A percentile compares a stretch with the other conserved stretches of the same genome.
These are phyloP conservation scores for Celoporthe dispersa DNA, from an alignment of 2,329 filamentous ascomycete species.

Conservation along the genomic window DNA sequence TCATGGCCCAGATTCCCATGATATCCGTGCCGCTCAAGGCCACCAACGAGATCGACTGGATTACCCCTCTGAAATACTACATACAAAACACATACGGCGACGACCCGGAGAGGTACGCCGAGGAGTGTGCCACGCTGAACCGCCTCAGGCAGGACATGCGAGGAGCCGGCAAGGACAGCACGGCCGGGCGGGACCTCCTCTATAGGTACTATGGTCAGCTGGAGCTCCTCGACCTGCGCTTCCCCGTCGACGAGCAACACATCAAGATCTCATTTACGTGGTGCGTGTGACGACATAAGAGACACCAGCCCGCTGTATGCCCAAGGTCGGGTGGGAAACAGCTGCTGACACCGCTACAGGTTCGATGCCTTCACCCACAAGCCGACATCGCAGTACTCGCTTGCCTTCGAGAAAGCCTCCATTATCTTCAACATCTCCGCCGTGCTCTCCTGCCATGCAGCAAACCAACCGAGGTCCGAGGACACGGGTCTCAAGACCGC, in stretches of 20 bases:
- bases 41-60: constrained; percentile 99
- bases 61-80: constrained; percentile 87
- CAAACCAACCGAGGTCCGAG: constrained; percentile 87
- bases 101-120: constrained; percentile 91
- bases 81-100: constrained; percentile 94
- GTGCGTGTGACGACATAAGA: constrained; percentile 52
- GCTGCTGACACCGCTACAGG: constrained; percentile 55
- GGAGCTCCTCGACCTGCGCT: constrained; percentile 89
- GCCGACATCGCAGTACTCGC: constrained; percentile 92
- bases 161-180: constrained; percentile 95
- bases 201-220: constrained; percentile 98
- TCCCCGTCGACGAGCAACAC: constrained; percentile 97
- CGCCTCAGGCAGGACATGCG: constrained; percentile 97
- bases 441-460: constrained; percentile 93
- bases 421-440: constrained; percentile 99
- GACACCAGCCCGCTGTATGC: neutral
- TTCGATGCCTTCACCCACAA: constrained; percentile 99
- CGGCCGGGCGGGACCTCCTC: constrained; percentile 86
- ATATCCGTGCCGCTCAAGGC: constrained; percentile 89
- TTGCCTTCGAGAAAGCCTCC: constrained; percentile 97
- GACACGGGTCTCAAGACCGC: constrained; percentile 93
- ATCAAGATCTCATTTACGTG: constrained; percentile 99
- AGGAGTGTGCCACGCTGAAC: constrained; percentile 94
- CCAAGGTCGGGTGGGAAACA: too few species aligned
- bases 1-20: constrained; percentile 89